Base-by-base conservation (phyloP, 176 grass and related monocot species). In the Cenchrus purpureus region DNA sequence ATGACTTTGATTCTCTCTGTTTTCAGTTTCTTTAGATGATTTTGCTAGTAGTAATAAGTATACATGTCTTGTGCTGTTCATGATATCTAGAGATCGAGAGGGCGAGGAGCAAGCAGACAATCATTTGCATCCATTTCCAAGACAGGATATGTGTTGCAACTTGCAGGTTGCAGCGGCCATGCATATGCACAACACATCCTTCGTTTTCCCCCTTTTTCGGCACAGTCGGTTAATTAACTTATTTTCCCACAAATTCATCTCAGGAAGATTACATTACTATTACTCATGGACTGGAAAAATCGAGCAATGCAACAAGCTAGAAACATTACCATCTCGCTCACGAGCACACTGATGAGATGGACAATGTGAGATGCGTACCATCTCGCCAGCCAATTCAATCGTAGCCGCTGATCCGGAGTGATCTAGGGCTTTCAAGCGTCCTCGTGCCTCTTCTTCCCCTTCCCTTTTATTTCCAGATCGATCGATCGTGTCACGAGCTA, bases 401-500 rank as follows among this genome's bases (percentile, higher is more conserved):
- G 2, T 14, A 46, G 82, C 61, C 87, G 57, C 83, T 50, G 52
- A 80, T 67, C 40, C 20, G 2, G 82, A 84, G 83, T 84, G 68
- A 73, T 94, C 86, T 84, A 84, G 81, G 6, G 49, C 31, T 76
- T 92, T 90, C 92, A 79, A 14, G 81, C 82, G 20, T 28, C 29
- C 61, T 74, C 0, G 42, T 17, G 3, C 19, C 15, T 59, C 69
- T 8, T 5, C 19, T 15, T 57, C 29, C 5, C 73, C 17, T 61
- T 28, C 5, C 37, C 54, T 43, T 19, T 54, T 58, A 17, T 70
- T 79, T 83, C 50, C 79, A 79, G 81, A 73, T 81, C 69, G 81
- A 73, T 81, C 69, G 68, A 51, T 44, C 74, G 11, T 85, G 67
- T 97, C 95, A 91, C 92, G 87, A 71, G 84, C 86, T 59, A 82